Evolutionary conservation across 2,329 filamentous ascomycete genomes (phyloP).

Genomic region (Colletotrichum coccodes): DNA sequence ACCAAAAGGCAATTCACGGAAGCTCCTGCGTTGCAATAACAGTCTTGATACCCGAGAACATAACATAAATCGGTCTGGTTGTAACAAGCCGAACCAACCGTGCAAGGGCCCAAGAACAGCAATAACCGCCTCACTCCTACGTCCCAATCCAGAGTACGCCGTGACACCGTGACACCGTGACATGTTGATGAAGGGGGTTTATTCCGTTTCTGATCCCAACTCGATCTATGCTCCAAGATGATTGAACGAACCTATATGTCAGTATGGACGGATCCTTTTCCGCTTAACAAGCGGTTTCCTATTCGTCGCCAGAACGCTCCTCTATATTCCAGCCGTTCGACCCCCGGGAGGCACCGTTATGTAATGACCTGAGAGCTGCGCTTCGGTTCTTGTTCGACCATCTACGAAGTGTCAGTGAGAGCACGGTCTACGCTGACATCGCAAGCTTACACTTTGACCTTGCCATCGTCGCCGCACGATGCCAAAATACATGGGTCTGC

Average conservation of each 20-base stretch:
- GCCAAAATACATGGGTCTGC: slow-evolving; percentile 85
- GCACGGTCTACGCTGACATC: not conserved
- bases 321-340: slow-evolving; percentile 27
- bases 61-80: not conserved
- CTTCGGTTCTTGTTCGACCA: slow-evolving; percentile 39
- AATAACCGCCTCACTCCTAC: not conserved
- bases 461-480: slow-evolving; percentile 88
- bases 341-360: slow-evolving; percentile 17
- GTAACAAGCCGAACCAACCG: not conserved
- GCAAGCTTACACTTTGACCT: slow-evolving; percentile 81
- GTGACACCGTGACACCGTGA: slow-evolving; percentile 17
- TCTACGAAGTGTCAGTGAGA: slow-evolving; percentile 22
- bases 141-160: slow-evolving; percentile 10
- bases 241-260: not conserved
- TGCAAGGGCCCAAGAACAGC: not conserved
- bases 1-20: not conserved
- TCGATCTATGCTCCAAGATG: not conserved
- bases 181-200: slow-evolving; percentile 20
- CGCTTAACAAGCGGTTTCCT: not conserved
- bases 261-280: not conserved
- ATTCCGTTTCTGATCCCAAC: slow-evolving; percentile 7
- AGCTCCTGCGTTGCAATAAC: not conserved
- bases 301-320: slow-evolving; percentile 11
- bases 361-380: slow-evolving; percentile 35
- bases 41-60: not conserved